Conservation (phyloP, 2,329 filamentous ascomycete species). For the Colletotrichum sansevieriae region DNA sequence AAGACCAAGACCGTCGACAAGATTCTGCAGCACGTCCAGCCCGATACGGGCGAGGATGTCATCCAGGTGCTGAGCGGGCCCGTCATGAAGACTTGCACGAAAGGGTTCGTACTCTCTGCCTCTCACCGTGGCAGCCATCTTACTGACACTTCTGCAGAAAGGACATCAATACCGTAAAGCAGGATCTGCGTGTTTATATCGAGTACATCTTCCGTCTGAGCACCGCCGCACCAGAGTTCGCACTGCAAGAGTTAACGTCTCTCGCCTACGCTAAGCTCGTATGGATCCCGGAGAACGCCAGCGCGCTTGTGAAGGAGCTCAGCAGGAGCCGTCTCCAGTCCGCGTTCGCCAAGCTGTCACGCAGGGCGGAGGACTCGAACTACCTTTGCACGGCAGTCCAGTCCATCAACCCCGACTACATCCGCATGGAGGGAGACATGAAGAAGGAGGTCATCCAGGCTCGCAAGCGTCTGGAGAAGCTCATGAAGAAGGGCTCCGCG, state of each 20-base stretch:
- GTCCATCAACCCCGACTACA: constrained; percentile 65
- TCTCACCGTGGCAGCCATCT: constrained; percentile 44
- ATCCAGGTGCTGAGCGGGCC: constrained; percentile 56
- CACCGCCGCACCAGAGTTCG: constrained; percentile 53
- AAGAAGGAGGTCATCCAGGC: constrained; percentile 66
- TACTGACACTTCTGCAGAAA: constrained; percentile 49
- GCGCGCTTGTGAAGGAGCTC: constrained; percentile 57
- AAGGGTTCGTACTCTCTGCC: constrained; percentile 48
- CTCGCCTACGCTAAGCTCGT: constrained; percentile 67
- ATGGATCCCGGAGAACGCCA: constrained; percentile 42
- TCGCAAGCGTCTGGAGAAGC: constrained; percentile 64
- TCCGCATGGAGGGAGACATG: constrained; percentile 68
- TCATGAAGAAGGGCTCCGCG: constrained; percentile 56
- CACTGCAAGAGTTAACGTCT: constrained; percentile 66
- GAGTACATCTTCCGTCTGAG: constrained; percentile 68
- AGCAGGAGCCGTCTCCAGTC: constrained; percentile 70
- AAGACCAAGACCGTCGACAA: constrained; percentile 88
- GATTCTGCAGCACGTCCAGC: constrained; percentile 72
- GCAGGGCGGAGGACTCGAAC: constrained; percentile 64
- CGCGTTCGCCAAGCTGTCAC: constrained; percentile 69
- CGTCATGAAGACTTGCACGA: constrained; percentile 43
- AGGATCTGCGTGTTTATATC: constrained; percentile 62
- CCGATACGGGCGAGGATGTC: constrained; percentile 66
- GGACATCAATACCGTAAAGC: constrained; percentile 53
- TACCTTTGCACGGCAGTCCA: constrained; percentile 67